These are phyloP conservation scores for Coleophoma eucalyptorum DNA, from an alignment of 2,329 filamentous ascomycete species.

Conservation along the genomic window DNA sequence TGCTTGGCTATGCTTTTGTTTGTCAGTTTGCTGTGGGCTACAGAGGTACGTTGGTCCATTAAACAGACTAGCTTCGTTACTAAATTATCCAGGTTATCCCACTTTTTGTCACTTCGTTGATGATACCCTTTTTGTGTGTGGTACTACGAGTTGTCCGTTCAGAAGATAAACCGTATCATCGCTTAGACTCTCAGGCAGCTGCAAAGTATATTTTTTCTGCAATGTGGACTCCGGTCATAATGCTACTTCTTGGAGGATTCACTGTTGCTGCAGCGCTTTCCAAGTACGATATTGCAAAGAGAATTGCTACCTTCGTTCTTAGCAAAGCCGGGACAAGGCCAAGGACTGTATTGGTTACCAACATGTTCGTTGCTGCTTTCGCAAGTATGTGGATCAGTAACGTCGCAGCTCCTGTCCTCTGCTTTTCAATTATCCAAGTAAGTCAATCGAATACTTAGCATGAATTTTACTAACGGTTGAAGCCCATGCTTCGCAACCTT, in stretches of 20 bases:
- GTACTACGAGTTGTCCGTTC: slow-evolving; percentile 79
- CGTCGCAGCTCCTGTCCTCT: slow-evolving; percentile 92
- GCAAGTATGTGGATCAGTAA: slow-evolving; percentile 99
- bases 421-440: slow-evolving; percentile 95
- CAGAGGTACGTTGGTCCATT: slow-evolving; percentile 61
- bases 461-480: slow-evolving; percentile 2
- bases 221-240: slow-evolving; percentile 99
- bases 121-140: slow-evolving; percentile 91
- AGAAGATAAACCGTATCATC: slow-evolving; percentile 64
- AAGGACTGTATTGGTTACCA: slow-evolving; percentile 85
- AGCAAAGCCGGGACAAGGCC: slow-evolving; percentile 95
- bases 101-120: slow-evolving; percentile 90
- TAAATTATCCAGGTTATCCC: slow-evolving; percentile 71
- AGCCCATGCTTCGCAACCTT: slow-evolving; percentile 92
- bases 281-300: slow-evolving; percentile 97
- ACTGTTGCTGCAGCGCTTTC: slow-evolving; percentile 92
- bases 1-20: slow-evolving; percentile 92
- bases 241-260: slow-evolving; percentile 94
- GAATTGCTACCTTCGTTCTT: slow-evolving; percentile 91
- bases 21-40: slow-evolving; percentile 93
- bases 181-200: slow-evolving; percentile 76
- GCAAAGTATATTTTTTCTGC: slow-evolving; percentile 83
- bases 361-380: slow-evolving; percentile 98
- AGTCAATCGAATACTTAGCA: slow-evolving; percentile 18
- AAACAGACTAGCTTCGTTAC: not conserved